A percentile compares a stretch with the other conserved stretches of the same genome.
Evolutionary conservation across 495 filamentous ascomycete genomes (phyloP).

Genomic region (Podospora didyma): DNA sequence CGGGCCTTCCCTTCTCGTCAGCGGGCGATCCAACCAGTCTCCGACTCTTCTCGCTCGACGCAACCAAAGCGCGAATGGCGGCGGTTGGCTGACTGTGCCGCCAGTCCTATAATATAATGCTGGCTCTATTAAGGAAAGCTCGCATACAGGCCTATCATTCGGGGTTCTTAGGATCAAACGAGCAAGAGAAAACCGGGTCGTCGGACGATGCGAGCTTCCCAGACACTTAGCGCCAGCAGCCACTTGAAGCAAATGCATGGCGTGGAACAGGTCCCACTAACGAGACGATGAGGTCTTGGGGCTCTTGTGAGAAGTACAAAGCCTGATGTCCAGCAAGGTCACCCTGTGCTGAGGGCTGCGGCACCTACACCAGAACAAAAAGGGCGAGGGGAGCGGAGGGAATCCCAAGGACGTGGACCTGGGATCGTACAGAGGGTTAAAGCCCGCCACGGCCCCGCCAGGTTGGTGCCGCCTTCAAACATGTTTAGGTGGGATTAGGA

Average conservation of each 20-base stretch:
- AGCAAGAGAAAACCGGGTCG: slow-evolving; percentile 21
- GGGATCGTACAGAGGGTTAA: slow-evolving; percentile 26
- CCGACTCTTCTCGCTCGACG: slow-evolving; percentile 9
- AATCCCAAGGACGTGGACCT: slow-evolving; percentile 34
- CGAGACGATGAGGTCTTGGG: neutral
- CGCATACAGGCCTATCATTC: slow-evolving; percentile 15
- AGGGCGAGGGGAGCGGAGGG: slow-evolving; percentile 10
- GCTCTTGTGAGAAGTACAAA: neutral
- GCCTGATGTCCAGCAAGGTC: slow-evolving; percentile 18
- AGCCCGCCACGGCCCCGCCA: slow-evolving; percentile 27
- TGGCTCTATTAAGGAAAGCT: slow-evolving; percentile 8
- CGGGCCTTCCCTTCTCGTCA: slow-evolving; percentile 6
- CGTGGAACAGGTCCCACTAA: neutral
- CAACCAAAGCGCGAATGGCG: slow-evolving; percentile 8
- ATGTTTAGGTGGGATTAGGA: slow-evolving; percentile 23
- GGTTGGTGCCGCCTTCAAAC: slow-evolving; percentile 20
- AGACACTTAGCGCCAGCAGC: slow-evolving; percentile 12
- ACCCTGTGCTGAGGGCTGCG: slow-evolving; percentile 8
- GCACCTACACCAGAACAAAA: slow-evolving; percentile 11
- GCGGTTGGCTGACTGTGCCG: slow-evolving; percentile 13
- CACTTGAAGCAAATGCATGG: neutral
- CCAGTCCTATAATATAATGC: slow-evolving; percentile 18
- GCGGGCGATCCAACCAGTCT: slow-evolving; percentile 6
- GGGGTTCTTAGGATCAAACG: slow-evolving; percentile 6
- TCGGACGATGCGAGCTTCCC: slow-evolving; percentile 12